These are phyloP conservation scores for Trichoderma gracile DNA, from an alignment of 2,329 filamentous ascomycete species.

Conservation along the genomic window DNA sequence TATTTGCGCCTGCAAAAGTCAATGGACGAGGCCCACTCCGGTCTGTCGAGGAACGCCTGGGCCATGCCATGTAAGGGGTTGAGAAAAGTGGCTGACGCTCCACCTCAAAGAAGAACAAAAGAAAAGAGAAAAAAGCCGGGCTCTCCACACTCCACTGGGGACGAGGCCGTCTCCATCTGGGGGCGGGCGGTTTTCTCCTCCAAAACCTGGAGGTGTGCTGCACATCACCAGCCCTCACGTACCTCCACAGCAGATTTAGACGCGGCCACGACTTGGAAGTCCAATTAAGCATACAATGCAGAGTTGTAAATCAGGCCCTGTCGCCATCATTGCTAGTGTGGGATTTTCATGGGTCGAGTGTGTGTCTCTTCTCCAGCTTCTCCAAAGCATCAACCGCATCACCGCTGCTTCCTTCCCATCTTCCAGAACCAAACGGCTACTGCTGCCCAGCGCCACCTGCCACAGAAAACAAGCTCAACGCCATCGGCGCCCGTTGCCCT, in stretches of 20 bases:
- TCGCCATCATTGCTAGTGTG: neutral
- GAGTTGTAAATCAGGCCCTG: neutral
- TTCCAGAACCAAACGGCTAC: conserved; percentile 11
- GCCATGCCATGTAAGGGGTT: neutral
- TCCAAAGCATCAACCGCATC: neutral
- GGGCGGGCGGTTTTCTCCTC: neutral
- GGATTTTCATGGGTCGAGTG: no score
- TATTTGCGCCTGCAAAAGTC: neutral
- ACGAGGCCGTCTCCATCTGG: neutral
- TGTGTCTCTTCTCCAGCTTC: neutral
- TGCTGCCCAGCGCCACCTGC: conserved; percentile 1
- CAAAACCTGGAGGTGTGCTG: neutral
- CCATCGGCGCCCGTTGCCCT: conserved; percentile 1
- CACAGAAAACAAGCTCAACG: conserved; percentile 13
- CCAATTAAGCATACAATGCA: neutral
- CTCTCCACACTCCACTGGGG: neutral
- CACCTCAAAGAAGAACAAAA: neutral
- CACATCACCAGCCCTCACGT: neutral
- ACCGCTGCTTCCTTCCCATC: neutral
- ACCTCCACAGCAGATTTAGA: neutral
- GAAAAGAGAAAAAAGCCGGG: neutral
- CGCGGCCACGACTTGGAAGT: neutral
- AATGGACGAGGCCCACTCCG: conserved; percentile 15
- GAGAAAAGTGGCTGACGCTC: neutral
- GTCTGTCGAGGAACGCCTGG: neutral